Evolutionary conservation across 2,329 filamentous ascomycete species (phyloP), one percentile per base, ranked within the genome.

Genomic region (Nemania sp.): DNA sequence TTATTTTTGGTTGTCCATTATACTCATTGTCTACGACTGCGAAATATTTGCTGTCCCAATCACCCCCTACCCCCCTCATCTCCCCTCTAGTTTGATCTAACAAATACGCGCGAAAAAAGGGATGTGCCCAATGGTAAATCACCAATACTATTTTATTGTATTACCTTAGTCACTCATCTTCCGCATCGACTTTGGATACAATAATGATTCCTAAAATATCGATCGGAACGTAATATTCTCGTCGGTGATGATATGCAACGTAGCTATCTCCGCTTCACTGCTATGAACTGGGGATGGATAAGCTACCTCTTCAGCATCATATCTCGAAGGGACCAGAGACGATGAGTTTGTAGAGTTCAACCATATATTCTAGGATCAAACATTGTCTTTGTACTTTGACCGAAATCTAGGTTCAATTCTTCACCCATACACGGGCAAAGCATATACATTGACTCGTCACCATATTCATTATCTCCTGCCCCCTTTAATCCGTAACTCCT

Each of bases 381-480:
- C n/a, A 15, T 15, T n/a, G n/a, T n/a, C 15, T 41, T 41, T 11
- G 15, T 41, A 15, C 35, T 3, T 41, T n/a, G 15, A 11, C 35
- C n/a, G 11, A 45, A 8, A 45, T n/a, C 7, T 45, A 45, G 41
- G 15, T 11, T 32, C 5, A 26, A 26, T 49, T 29, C 18, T 32
- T 32, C n/a, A 32, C 26, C 32, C n/a, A 20, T 15, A 32, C 27
- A 32, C 29, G 43, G 22, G 15, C 8, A 32, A 47, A 52, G 20
- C 43, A n/a, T 45, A 35, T 1, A 43, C 7, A 43, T 60, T 56
- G 32, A 8, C 22, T 64, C 29, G 45, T 60, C 49, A 51, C 56
- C 18, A 54, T 61, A 2, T 65, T 68, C 66, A 62, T 68, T 60
- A 60, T 41, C 20, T 51, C n/a, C n/a, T n/a, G 18, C 26, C 43